phyloP scores from a whole-genome alignment of 345 rosid genomes.

The Rubroshorea leprosula region DNA sequence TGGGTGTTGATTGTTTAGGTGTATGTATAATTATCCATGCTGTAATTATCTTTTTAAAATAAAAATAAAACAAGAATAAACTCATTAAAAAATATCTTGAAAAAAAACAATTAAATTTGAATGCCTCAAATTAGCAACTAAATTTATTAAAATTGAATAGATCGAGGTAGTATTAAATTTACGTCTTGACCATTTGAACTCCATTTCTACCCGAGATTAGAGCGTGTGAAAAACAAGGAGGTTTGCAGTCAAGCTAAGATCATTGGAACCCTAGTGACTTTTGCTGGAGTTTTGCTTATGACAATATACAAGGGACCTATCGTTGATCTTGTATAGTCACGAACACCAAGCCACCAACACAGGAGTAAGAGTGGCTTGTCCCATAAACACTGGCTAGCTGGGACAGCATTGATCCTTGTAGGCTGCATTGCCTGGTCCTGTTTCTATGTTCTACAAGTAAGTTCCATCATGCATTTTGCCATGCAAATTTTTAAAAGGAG shows the following conservation, averaged over 20 bases:
- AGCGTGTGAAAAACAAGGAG: constrained; percentile 41
- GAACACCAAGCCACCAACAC: constrained; percentile 6
- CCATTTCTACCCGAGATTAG: constrained; percentile 37
- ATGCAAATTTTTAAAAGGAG: too few species aligned
- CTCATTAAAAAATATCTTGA: too few species aligned
- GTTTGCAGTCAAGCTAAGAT: constrained; percentile 54
- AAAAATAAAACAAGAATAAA: too few species aligned
- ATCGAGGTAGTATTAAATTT: too few species aligned
- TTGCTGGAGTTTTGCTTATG: constrained; percentile 67
- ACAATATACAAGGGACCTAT: constrained; percentile 66
- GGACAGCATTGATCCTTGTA: constrained; percentile 55
- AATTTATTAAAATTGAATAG: too few species aligned
- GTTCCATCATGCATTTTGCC: too few species aligned
- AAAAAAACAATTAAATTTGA: too few species aligned
- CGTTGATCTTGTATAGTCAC: constrained; percentile 34
- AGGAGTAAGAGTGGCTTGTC: constrained; percentile 1
- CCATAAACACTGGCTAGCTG: constrained; percentile 47
- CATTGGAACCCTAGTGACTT: constrained; percentile 50
- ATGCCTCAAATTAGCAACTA: too few species aligned
- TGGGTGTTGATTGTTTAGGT: too few species aligned
- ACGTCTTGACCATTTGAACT: neutral
- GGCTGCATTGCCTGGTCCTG: constrained; percentile 74
- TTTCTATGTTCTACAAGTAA: constrained; percentile 35
- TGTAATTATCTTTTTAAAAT: too few species aligned
- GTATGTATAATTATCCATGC: too few species aligned